phyloP scores from a whole-genome alignment of 169 alveolate species.

The Sarcocystis neurona region DNA sequence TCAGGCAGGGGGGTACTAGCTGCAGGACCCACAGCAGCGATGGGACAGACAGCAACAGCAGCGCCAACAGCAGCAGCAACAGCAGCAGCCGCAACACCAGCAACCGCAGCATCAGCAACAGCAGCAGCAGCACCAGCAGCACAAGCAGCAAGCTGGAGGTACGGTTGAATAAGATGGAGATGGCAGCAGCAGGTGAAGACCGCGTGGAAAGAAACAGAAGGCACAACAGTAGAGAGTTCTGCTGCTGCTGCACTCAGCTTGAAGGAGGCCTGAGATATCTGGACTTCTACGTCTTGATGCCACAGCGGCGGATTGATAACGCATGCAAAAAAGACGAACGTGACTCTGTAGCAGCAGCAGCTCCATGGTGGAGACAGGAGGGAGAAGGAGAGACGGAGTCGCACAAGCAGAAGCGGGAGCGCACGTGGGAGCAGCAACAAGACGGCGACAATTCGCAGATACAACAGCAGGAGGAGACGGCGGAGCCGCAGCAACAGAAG shows the following conservation, averaged over 20 bases:
- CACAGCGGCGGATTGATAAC: no score
- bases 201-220: background rate
- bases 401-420: no score
- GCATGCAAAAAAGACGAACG: no score
- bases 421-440: no score
- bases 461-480: no score
- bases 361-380: no score
- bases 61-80: background rate
- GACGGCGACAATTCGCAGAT: no score
- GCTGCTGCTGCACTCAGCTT: no score
- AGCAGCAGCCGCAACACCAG: background rate
- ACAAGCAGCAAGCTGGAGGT: background rate
- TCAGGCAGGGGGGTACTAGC: no score
- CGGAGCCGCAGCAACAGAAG: no score
- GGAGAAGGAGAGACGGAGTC: no score
- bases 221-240: background rate
- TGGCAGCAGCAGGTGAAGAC: background rate
- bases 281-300: background rate
- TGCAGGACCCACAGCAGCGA: background rate
- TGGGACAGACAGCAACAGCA: background rate
- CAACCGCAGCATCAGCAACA: background rate
- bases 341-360: no score
- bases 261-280: slow-evolving; percentile 1
- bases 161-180: background rate
- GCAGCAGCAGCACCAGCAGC: background rate